These are phyloP conservation scores for Pseudonitzschia multistriata DNA, from an alignment of 108 stramenopile species.

Conservation along the genomic window DNA sequence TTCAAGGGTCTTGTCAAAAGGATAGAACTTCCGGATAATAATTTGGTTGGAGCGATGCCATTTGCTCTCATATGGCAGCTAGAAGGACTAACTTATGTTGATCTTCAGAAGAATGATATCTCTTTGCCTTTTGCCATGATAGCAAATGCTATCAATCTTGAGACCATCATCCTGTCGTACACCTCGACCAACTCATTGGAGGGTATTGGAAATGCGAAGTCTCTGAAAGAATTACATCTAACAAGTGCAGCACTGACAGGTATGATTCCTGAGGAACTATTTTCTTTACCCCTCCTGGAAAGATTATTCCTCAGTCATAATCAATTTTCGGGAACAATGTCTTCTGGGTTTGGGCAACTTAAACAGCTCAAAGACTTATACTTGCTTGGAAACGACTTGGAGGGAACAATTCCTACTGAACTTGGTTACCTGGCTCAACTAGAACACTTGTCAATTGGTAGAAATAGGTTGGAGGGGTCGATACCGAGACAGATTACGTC, in stretches of 20 bases:
- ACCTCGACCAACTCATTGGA: slow-evolving; percentile 33
- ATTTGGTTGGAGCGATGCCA: slow-evolving; percentile 52
- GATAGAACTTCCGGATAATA: slow-evolving; percentile 60
- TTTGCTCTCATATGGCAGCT: slow-evolving; percentile 28
- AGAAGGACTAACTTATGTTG: slow-evolving; percentile 31
- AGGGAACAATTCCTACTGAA: slow-evolving; percentile 45
- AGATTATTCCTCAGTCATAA: slow-evolving; percentile 57
- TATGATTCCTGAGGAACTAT: slow-evolving; percentile 24
- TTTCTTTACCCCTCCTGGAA: not conserved
- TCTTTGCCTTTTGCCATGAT: slow-evolving; percentile 56
- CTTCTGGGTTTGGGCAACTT: slow-evolving; percentile 42
- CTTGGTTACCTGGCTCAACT: slow-evolving; percentile 45
- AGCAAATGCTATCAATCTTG: slow-evolving; percentile 59
- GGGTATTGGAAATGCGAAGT: slow-evolving; percentile 37
- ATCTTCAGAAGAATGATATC: slow-evolving; percentile 58
- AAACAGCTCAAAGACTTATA: slow-evolving; percentile 42
- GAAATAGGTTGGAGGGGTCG: slow-evolving; percentile 42
- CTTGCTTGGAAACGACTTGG: slow-evolving; percentile 37
- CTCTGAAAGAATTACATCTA: slow-evolving; percentile 36
- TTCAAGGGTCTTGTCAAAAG: slow-evolving; percentile 43
- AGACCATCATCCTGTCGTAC: slow-evolving; percentile 64
- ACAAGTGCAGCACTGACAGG: slow-evolving; percentile 40
- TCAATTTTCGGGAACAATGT: slow-evolving; percentile 36
- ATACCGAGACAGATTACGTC: slow-evolving; percentile 39
- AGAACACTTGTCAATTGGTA: slow-evolving; percentile 48